phyloP scores from a whole-genome alignment of 2,329 filamentous ascomycete genomes.

The Leptographium flavum region DNA sequence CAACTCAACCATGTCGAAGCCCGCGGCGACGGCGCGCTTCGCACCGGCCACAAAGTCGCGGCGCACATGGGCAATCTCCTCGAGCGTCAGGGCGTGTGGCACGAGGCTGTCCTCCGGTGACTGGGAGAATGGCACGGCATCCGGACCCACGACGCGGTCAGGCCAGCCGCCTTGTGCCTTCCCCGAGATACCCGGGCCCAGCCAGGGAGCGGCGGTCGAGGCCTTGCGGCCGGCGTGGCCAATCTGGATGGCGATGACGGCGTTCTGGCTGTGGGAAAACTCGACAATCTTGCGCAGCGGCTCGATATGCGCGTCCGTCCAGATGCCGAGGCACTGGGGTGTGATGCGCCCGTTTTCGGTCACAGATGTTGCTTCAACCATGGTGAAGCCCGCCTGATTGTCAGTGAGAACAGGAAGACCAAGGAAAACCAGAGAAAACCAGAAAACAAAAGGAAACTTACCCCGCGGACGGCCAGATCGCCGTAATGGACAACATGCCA shows the following conservation, averaged over 20 bases:
- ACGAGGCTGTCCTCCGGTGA: background rate
- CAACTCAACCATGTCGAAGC: slow-evolving; percentile 56
- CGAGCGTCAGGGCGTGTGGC: slow-evolving; percentile 47
- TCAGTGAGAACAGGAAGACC: too few relatives aligned
- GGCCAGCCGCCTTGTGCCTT: slow-evolving; percentile 30
- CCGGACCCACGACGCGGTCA: slow-evolving; percentile 20
- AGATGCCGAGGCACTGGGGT: slow-evolving; percentile 21
- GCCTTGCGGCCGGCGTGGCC: slow-evolving; percentile 53
- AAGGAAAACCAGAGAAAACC: background rate
- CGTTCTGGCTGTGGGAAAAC: slow-evolving; percentile 35
- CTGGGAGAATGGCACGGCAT: slow-evolving; percentile 13
- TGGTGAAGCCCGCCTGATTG: slow-evolving; percentile 13
- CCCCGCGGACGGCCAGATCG: slow-evolving; percentile 21
- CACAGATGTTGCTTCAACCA: slow-evolving; percentile 19
- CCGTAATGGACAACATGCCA: slow-evolving; percentile 29
- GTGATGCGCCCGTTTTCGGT: slow-evolving; percentile 20
- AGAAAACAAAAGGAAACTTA: background rate
- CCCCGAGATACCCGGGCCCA: slow-evolving; percentile 35
- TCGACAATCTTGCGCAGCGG: slow-evolving; percentile 20
- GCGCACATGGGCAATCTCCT: slow-evolving; percentile 52
- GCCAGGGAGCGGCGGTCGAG: slow-evolving; percentile 39
- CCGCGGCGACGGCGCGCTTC: slow-evolving; percentile 42
- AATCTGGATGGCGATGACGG: slow-evolving; percentile 56
- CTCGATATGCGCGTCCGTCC: slow-evolving; percentile 22
- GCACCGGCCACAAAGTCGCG: slow-evolving; percentile 39